A percentile compares a stretch with the other conserved stretches of the same genome.
phyloP scores from a whole-genome alignment of 2,329 filamentous ascomycete species.

The Trichoderma afroharzianum region DNA sequence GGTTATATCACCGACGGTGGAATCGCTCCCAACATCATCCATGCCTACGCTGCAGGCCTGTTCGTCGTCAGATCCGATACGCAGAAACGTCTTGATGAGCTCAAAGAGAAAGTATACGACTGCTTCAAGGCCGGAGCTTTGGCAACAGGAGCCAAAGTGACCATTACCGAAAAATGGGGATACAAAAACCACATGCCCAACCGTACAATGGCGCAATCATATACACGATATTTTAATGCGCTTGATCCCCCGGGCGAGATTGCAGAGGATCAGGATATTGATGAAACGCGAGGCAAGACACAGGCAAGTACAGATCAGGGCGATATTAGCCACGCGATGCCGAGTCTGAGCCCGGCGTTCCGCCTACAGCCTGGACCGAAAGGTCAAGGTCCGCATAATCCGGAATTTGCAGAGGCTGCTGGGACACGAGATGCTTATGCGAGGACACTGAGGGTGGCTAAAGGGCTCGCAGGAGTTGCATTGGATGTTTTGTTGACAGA shows the following conservation, averaged over 20 bases:
- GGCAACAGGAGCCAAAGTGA: conserved; percentile 45
- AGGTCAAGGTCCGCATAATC: conserved; percentile 46
- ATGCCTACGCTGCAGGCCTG: conserved; percentile 43
- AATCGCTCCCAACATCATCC: conserved; percentile 52
- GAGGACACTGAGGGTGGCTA: conserved; percentile 44
- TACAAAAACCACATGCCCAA: conserved; percentile 57
- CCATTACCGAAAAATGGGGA: conserved; percentile 35
- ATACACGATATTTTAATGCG: conserved; percentile 43
- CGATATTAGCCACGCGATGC: conserved; percentile 55
- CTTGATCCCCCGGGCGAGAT: conserved; percentile 34
- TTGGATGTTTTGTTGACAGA: conserved; percentile 44
- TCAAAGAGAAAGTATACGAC: conserved; percentile 40
- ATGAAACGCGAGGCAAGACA: conserved; percentile 40
- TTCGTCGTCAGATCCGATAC: conserved; percentile 45
- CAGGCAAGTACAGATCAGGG: conserved; percentile 59
- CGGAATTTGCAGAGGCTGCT: conserved; percentile 48
- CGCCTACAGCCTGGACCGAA: conserved; percentile 41
- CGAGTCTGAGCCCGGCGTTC: conserved; percentile 51
- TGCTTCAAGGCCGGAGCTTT: conserved; percentile 37
- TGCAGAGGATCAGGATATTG: conserved; percentile 36
- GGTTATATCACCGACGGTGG: conserved; percentile 52
- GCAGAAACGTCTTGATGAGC: conserved; percentile 36
- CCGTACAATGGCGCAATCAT: conserved; percentile 42
- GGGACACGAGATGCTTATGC: conserved; percentile 47
- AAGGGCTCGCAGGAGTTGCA: conserved; percentile 46